These are phyloP conservation scores for Funneliformis mosseae DNA, from an alignment of 192 early-diverging fungal species.

Conservation along the genomic window DNA sequence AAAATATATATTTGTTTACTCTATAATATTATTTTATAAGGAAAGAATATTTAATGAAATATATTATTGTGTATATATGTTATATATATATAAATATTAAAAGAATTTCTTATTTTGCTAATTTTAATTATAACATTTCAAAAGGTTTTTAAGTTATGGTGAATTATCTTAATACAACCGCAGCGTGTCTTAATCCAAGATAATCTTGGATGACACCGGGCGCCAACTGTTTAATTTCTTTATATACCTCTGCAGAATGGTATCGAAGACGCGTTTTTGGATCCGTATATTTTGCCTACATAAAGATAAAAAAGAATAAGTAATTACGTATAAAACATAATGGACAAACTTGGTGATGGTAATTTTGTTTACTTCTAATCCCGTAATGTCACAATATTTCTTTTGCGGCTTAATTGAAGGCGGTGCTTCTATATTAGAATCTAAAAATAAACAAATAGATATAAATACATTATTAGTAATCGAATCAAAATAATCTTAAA, in stretches of 20 bases:
- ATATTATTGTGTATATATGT: neutral
- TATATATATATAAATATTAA: too few relatives aligned
- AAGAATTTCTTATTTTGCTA: too few relatives aligned
- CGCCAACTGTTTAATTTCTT: conserved; percentile 68
- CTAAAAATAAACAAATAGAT: conserved; percentile 46
- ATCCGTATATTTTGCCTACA: conserved; percentile 77
- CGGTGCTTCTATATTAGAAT: conserved; percentile 82
- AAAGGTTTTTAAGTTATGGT: neutral
- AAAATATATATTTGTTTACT: neutral
- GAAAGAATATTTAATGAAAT: neutral
- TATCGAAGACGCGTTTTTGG: conserved; percentile 85
- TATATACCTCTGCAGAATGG: conserved; percentile 81
- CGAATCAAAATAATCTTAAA: conserved; percentile 20
- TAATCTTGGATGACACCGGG: conserved; percentile 81
- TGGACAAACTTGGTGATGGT: neutral
- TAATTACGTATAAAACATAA: conserved; percentile 9
- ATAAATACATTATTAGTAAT: neutral
- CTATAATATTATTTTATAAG: neutral
- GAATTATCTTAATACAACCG: conserved; percentile 61
- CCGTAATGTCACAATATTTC: conserved; percentile 93
- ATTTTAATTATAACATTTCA: too few relatives aligned
- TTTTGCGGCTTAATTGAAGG: conserved; percentile 82
- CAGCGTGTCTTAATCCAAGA: conserved; percentile 77
- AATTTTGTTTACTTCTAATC: conserved; percentile 74
- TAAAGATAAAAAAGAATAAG: neutral